Conservation (phyloP, 768 basidiomycete species). For the Tulasnella sp. region DNA sequence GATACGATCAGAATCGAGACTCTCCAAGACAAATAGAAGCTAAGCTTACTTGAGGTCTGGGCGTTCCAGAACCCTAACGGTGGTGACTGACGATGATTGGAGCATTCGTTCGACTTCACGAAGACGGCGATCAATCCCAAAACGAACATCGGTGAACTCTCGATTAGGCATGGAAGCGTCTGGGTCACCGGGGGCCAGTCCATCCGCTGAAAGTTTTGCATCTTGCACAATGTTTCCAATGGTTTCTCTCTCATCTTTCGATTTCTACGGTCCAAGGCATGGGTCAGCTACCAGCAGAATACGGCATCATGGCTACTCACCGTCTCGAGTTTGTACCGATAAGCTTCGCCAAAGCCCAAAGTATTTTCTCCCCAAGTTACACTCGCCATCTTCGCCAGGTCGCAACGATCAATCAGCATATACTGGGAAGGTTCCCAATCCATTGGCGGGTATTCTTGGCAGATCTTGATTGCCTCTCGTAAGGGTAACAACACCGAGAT, state of each 20-base stretch:
- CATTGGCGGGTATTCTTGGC: constrained; percentile 70
- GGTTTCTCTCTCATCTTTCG: constrained; percentile 30
- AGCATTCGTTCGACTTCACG: constrained; percentile 91
- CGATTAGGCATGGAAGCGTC: constrained; percentile 40
- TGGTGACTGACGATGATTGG: constrained; percentile 67
- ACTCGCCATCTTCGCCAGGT: constrained; percentile 58
- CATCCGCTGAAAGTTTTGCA: constrained; percentile 23
- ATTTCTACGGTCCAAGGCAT: constrained; percentile 43
- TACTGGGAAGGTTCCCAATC: constrained; percentile 72
- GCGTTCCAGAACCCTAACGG: constrained; percentile 60
- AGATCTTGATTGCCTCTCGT: constrained; percentile 77
- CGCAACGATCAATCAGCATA: constrained; percentile 64
- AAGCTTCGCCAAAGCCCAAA: constrained; percentile 43
- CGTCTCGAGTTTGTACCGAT: constrained; percentile 54
- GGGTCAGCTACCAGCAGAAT: constrained; percentile 23
- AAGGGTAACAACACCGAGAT: constrained; percentile 73
- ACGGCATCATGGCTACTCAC: constrained; percentile 42
- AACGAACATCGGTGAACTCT: constrained; percentile 77
- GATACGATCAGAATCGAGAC: constrained; percentile 16
- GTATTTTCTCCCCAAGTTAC: constrained; percentile 31
- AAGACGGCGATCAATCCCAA: constrained; percentile 82
- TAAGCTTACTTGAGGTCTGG: constrained; percentile 62
- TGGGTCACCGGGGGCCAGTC: neutral
- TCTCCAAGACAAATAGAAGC: neutral
- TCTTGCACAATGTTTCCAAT: constrained; percentile 27